phyloP scores from a whole-genome alignment of 139 green algal genomes.

The Protoeuglena noctilucae region DNA sequence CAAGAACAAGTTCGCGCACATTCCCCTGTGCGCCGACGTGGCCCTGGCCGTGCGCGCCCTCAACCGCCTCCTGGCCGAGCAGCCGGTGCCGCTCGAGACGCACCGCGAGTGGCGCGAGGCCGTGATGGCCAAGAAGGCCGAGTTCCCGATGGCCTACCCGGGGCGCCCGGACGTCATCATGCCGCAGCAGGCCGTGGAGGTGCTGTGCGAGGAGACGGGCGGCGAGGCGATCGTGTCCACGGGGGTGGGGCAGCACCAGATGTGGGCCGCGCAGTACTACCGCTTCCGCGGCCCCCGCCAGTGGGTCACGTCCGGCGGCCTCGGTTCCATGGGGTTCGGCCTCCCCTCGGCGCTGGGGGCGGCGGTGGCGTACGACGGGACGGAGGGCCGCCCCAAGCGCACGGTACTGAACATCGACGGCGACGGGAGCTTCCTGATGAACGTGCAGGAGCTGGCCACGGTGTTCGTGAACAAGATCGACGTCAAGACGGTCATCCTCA shows the following conservation, averaged over 20 bases:
- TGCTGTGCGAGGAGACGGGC: conserved; percentile 66
- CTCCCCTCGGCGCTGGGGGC: conserved; percentile 85
- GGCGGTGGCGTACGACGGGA: conserved; percentile 66
- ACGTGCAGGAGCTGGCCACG: conserved; percentile 89
- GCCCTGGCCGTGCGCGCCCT: conserved; percentile 15
- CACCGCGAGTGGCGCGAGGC: conserved; percentile 38
- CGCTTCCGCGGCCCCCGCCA: conserved; percentile 50
- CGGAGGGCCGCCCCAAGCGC: conserved; percentile 30
- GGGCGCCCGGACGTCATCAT: conserved; percentile 75
- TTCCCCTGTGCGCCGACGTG: conserved; percentile 64
- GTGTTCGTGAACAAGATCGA: conserved; percentile 79
- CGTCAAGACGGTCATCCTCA: conserved; percentile 93
- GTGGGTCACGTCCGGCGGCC: conserved; percentile 74
- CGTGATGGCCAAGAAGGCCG: conserved; percentile 39
- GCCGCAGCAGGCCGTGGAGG: conserved; percentile 84
- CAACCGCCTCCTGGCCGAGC: conserved; percentile 29
- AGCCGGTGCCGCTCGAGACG: conserved; percentile 12
- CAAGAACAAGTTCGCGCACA: conserved; percentile 96
- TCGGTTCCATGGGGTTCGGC: conserved; percentile 97
- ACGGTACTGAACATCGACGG: conserved; percentile 95
- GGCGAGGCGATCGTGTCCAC: conserved; percentile 93
- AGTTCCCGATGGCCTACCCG: conserved; percentile 76
- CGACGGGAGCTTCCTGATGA: conserved; percentile 97
- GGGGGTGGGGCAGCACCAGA: conserved; percentile 97
- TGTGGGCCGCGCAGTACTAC: conserved; percentile 96